phyloP scores from a whole-genome alignment of 2,329 filamentous ascomycete genomes.

The Xylaria hypoxylon region DNA sequence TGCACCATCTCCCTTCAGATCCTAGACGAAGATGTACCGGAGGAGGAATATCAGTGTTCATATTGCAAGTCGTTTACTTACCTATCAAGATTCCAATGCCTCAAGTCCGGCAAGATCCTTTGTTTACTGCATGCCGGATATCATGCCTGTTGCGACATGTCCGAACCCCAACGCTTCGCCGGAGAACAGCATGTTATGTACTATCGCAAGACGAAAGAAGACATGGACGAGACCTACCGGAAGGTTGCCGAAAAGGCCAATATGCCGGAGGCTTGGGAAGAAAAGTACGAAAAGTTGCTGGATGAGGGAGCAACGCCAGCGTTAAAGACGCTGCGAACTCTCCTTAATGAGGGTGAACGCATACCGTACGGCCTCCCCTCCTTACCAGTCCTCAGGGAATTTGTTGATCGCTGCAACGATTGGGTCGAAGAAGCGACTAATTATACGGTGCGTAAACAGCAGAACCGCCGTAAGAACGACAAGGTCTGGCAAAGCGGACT shows the following conservation, averaged over 20 bases:
- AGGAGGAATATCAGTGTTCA: constrained; percentile 92
- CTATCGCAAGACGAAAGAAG: constrained; percentile 81
- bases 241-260: constrained; percentile 89
- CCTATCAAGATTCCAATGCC: constrained; percentile 88
- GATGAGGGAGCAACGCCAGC: constrained; percentile 87
- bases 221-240: constrained; percentile 72
- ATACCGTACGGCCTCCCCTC: constrained; percentile 91
- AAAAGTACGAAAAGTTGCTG: constrained; percentile 86
- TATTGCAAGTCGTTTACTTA: constrained; percentile 95
- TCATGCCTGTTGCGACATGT: constrained; percentile 81
- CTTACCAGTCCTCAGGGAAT: constrained; percentile 82
- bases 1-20: constrained; percentile 73
- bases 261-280: constrained; percentile 88
- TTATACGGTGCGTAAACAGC: constrained; percentile 97
- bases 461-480: constrained; percentile 95
- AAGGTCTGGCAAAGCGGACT: constrained; percentile 82
- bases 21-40: constrained; percentile 80
- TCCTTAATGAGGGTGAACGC: constrained; percentile 93
- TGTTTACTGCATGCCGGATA: constrained; percentile 85
- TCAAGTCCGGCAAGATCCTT: constrained; percentile 81
- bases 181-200: constrained; percentile 79
- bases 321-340: constrained; percentile 83
- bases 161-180: constrained; percentile 73
- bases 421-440: constrained; percentile 98
- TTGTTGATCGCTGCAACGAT: constrained; percentile 95